Percentiles rank a stretch among this genome's conserved stretches.
phyloP scores from a whole-genome alignment of 306 rosid species.

The Begonia loranthoides region DNA sequence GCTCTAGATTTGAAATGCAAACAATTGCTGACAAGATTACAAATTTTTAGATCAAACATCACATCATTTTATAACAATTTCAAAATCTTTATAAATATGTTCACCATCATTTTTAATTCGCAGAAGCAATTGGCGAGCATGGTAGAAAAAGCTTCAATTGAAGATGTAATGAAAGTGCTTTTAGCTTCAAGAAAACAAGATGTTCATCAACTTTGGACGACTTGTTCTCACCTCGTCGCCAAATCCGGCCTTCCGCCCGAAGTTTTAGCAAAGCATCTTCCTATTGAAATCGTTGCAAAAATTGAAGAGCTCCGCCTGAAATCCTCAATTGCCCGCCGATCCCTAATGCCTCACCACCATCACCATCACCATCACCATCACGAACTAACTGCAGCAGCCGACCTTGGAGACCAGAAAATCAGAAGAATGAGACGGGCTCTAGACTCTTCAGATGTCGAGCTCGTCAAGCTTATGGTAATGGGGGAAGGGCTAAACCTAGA shows the following conservation, averaged over 20 bases:
- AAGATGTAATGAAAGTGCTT: conserved; percentile 92
- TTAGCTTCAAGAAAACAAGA: conserved; percentile 96
- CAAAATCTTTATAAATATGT: no score
- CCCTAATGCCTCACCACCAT: conserved; percentile 40
- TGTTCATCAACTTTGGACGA: conserved; percentile 95
- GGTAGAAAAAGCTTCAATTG: conserved; percentile 94
- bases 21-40: no score
- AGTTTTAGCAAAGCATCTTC: conserved; percentile 81
- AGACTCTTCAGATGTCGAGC: conserved; percentile 88
- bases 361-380: conserved; percentile 36
- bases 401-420: conserved; percentile 87
- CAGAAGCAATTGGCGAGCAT: conserved; percentile 96
- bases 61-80: no score
- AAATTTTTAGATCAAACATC: no score
- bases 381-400: conserved; percentile 44
- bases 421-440: conserved; percentile 81
- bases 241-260: conserved; percentile 90
- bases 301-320: conserved; percentile 92
- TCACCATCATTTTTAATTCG: not conserved
- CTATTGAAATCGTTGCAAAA: conserved; percentile 67
- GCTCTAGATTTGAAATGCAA: conserved; percentile 4
- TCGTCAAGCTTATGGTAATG: conserved; percentile 96
- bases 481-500: conserved; percentile 98
- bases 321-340: conserved; percentile 63
- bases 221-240: conserved; percentile 86